Evolutionary conservation across 1,284 basidiomycete species (phyloP), one percentile per base, ranked within the genome.

Genomic region (Hypsizygus ulmarius): DNA sequence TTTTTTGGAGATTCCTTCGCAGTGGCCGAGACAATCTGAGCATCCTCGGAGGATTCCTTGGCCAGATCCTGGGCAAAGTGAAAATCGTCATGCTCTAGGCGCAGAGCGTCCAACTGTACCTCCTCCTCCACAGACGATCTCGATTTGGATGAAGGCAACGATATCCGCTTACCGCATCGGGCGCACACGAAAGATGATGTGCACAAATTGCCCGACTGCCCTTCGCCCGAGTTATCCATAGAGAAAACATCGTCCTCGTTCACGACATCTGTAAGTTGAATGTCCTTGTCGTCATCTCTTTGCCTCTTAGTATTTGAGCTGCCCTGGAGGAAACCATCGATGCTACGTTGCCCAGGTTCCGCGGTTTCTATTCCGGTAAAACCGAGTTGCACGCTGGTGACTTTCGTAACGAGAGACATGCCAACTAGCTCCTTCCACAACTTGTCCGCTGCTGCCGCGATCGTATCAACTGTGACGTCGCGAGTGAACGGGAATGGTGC

Each of bases 381-480:
- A 1, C 82, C 80, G 21, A 98, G 72, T 12, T 80, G 76, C 3
- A 98, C 78, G 55, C 79, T 81, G 32, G 84, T 85, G 40, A 97
- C 75, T 50, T 87, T 85, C 68, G 90, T 72, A 11, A 62, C 68
- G 27, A 73, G 65, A 38, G 68, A 66, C 34, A 77, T 73, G 36
- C 68, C 68, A 39, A 90, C 76, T 10, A 93, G 77, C 51, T 97
- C 94, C 53, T 85, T 87, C 88, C 95, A 93, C 1, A 99, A 75
- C 63, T 83, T 89, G 58, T 90, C 79, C 1, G 84, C 95, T 33
- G 82, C 81, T n/a, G 79, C 73, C 11, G 85, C 78, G 51, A 99
- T 88, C 50, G 82, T 70, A 55, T 93, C 90, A 6, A 90, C 82
- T 0, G 79, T 84, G n/a, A 88, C 71, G 39, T 86, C 79, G 12